Base-by-base conservation (phyloP, 73 alveolate genomes). In the Tetrahymena borealis region DNA sequence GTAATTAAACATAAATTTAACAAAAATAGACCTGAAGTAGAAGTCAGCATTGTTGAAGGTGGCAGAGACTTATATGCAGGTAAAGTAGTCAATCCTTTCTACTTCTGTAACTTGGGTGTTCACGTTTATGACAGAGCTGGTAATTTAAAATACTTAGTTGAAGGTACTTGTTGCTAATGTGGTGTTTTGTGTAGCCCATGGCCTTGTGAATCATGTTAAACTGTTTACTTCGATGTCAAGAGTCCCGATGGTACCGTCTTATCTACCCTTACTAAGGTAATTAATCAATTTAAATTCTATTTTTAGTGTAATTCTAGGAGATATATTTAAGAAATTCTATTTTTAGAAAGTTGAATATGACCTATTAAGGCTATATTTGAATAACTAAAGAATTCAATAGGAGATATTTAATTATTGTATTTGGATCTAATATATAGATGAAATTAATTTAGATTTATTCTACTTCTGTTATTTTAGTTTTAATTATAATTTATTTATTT, bases 151-250 rank as follows among this genome's bases (percentile, higher is more conserved):
- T 90, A 7, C 31, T 33, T 38, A 3, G 38, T 90, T 32, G 77
- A 38, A 90, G 93, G 85, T 38, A 32, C 85, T 3, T 90, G 93
- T n/a, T 90, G 93, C 90, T 39, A 90, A 90, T 90, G 77, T 13
- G 78, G 85, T 36, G 1, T 38, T 90, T 35, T 39, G 90, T 90
- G 93, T 39, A 20, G 39, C 33, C 33, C 85, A 60, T 90, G 93
- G 39, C 93, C 93, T 35, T 90, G 93, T 42, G 41, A 35, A 90
- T 32, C 79, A 20, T 90, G 93, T 38, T 39, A 90, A 42, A 90
- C 78, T 1, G 77, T 90, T 32, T 38, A 90, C 28, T 90, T 90
- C 33, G 93, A 90, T 90, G 77, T 39, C 1, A 38, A 38, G 24
- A 33, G 77, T 20, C 39, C 78, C 24, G 39, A 33, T 90, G 79